Percentiles rank a stretch among this genome's conserved stretches.
phyloP scores from a whole-genome alignment of 768 basidiomycete species.

The Phylloporus scabripes region DNA sequence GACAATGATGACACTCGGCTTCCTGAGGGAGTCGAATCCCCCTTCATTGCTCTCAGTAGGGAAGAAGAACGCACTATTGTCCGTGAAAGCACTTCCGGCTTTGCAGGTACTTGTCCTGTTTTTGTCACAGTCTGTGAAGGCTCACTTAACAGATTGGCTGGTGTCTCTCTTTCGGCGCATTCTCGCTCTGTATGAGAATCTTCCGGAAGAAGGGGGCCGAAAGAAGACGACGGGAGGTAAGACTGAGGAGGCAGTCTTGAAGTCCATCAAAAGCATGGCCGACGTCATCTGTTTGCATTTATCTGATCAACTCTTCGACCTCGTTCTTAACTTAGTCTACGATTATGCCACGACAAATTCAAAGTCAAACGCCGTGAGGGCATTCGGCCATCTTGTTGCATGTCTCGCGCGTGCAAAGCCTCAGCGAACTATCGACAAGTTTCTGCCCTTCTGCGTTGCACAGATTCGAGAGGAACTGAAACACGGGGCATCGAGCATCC shows the following conservation, averaged over 20 bases:
- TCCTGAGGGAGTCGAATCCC: constrained; percentile 46
- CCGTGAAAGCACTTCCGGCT: constrained; percentile 71
- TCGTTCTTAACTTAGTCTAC: constrained; percentile 77
- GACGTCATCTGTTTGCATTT: constrained; percentile 75
- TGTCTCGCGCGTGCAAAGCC: constrained; percentile 79
- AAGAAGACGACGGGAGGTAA: constrained; percentile 83
- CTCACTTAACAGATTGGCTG: constrained; percentile 61
- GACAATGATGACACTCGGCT: constrained; percentile 42
- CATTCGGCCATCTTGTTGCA: constrained; percentile 83
- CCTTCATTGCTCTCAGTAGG: constrained; percentile 37
- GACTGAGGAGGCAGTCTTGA: constrained; percentile 66
- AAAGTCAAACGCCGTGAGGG: constrained; percentile 85
- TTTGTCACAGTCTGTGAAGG: not conserved
- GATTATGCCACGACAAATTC: constrained; percentile 88
- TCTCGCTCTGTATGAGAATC: constrained; percentile 80
- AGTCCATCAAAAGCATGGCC: constrained; percentile 72
- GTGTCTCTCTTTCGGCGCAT: constrained; percentile 71
- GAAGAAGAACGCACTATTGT: constrained; percentile 70
- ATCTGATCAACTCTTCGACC: constrained; percentile 65
- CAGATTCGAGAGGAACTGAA: constrained; percentile 84
- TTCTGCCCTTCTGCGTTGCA: constrained; percentile 68
- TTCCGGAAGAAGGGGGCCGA: constrained; percentile 92
- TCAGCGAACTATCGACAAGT: constrained; percentile 68
- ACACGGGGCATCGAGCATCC: constrained; percentile 81
- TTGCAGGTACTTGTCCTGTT: constrained; percentile 51